Base-by-base conservation (phyloP, 768 basidiomycete species). In the Mycena belliarum region DNA sequence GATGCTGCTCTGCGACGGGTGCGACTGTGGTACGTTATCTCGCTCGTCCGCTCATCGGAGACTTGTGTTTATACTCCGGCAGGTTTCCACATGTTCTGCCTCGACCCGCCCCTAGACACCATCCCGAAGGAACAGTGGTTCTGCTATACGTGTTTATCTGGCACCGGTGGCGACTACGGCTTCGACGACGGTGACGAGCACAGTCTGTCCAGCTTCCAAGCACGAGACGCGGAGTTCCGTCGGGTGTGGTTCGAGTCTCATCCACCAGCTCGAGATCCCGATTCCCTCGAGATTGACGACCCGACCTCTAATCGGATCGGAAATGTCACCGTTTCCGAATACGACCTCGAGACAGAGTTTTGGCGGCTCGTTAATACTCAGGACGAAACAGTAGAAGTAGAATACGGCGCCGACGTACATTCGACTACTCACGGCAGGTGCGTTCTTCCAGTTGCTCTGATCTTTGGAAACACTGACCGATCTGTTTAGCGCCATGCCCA, bases 161-260 rank as follows among this genome's bases (percentile, higher is more conserved):
- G 87, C 37, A 95, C 93, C 0, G 95, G 96, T 12, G 91, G 91
- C 49, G 97, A 98, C 73, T 99, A 92, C 66, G 97, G 97, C 28
- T 99, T 98, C 67, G 97, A 98, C 66, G 95, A 98, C 68, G 97
- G 97, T 38, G 89, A 98, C 73, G 96, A 98, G 64, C 97, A 99
- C 71, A 86, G 86, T 59, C 80, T 99, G 37, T 82, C 90, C 25
- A 93, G 86, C 66, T 98, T 98, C 74, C 93, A 95, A 66, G 90
- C 89, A 43, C 85, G 95, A 33, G 97, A 97, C 67, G 78, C 81
- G 23, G 93, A 91, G 65, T 99, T 99, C 73, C 85, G 93, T 58
- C 81, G 85, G 49, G 76, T 87, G 59, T 99, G 95, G 95, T 96
- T 95, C 72, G 79, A 86, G 57, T 77, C 82, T 4, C 94, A 95